These are phyloP conservation scores for Penicillium psychrofluorescens DNA, from an alignment of 495 filamentous ascomycete genomes.

Conservation along the genomic window DNA sequence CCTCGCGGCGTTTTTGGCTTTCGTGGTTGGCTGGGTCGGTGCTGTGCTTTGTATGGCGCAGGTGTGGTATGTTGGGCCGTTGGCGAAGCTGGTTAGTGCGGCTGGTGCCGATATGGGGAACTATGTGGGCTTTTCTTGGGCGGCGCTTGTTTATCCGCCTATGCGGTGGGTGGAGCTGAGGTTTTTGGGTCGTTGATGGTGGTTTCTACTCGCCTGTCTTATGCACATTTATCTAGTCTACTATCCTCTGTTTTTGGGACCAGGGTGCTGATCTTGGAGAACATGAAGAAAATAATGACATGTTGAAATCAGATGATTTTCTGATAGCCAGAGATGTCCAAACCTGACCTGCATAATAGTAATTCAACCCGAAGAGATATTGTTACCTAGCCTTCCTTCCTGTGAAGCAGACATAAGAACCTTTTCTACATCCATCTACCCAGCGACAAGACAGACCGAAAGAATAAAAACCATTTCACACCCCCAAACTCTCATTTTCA, in stretches of 20 bases:
- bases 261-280: background rate
- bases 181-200: slow-evolving; percentile 30
- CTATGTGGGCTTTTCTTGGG: slow-evolving; percentile 44
- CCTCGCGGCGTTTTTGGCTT: slow-evolving; percentile 53
- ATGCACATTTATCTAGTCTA: too few species aligned
- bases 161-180: slow-evolving; percentile 41
- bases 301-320: background rate
- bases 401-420: too few species aligned
- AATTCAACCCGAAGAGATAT: too few species aligned
- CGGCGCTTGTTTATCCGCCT: slow-evolving; percentile 42
- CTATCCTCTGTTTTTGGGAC: too few species aligned
- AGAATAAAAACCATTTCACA: slow-evolving; percentile 1
- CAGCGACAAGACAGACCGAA: slow-evolving; percentile 2
- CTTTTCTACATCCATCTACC: too few species aligned
- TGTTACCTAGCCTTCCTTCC: too few species aligned
- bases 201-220: too few species aligned
- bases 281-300: background rate
- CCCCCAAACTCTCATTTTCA: slow-evolving; percentile 25
- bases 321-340: too few species aligned
- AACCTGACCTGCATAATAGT: too few species aligned
- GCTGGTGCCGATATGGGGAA: slow-evolving; percentile 57
- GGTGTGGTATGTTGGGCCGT: slow-evolving; percentile 59
- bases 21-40: slow-evolving; percentile 63
- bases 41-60: slow-evolving; percentile 66
- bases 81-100: slow-evolving; percentile 49